Percentiles rank a stretch among this genome's conserved stretches.
Conservation (phyloP, 164 flowering plant species). For the Aristolochia fimbriata region DNA sequence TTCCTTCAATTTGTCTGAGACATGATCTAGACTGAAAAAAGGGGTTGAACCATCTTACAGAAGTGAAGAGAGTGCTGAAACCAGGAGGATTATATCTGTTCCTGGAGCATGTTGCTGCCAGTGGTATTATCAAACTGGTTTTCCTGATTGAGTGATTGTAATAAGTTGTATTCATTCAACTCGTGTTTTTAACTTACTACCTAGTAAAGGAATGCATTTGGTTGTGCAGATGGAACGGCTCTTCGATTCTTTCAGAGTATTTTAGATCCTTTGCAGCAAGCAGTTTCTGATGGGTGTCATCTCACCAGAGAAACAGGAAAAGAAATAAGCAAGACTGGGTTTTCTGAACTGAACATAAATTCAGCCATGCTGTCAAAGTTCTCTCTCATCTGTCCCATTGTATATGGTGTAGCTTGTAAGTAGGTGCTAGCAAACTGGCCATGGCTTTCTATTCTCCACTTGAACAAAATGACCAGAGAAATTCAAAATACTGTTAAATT, state of each 20-base stretch:
- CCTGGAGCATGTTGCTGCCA: slow-evolving; percentile 84
- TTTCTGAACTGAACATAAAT: slow-evolving; percentile 34
- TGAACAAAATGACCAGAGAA: no score
- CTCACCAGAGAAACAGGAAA: slow-evolving; percentile 65
- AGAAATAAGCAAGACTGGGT: slow-evolving; percentile 55
- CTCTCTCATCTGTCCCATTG: slow-evolving; percentile 44
- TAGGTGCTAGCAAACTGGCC: slow-evolving; percentile 16
- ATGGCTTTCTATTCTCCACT: no score
- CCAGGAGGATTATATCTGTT: slow-evolving; percentile 76
- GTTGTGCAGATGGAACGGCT: slow-evolving; percentile 54
- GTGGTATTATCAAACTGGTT: slow-evolving; percentile 33
- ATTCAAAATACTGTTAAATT: no score
- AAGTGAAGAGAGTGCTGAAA: slow-evolving; percentile 76
- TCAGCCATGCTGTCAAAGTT: slow-evolving; percentile 26
- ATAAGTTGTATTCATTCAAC: not conserved
- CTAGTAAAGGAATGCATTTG: not conserved
- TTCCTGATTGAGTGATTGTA: not conserved
- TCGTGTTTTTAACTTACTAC: not conserved
- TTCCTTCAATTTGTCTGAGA: no score
- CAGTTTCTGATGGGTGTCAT: slow-evolving; percentile 81
- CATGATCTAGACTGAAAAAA: no score
- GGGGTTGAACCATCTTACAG: slow-evolving; percentile 18
- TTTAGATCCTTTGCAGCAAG: slow-evolving; percentile 73
- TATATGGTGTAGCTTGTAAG: slow-evolving; percentile 62
- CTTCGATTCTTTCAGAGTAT: slow-evolving; percentile 41